These are phyloP conservation scores for Haematococcus lacustris DNA, from an alignment of 139 green algal genomes.

Conservation along the genomic window DNA sequence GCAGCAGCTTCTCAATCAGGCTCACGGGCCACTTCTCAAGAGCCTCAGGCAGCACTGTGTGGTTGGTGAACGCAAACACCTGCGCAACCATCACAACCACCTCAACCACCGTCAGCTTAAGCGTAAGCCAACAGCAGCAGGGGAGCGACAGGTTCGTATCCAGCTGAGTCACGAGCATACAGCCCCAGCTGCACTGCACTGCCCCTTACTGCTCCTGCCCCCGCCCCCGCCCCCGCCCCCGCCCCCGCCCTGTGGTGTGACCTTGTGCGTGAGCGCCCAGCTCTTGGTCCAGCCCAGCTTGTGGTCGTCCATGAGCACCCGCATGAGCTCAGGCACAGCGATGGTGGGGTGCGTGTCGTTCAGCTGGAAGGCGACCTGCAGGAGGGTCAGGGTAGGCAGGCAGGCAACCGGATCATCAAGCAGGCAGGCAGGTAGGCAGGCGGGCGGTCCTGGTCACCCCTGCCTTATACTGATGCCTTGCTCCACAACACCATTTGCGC, in stretches of 20 bases:
- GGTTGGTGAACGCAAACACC: conserved; percentile 97
- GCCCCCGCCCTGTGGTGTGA: no score
- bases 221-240: no score
- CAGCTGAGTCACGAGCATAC: background rate
- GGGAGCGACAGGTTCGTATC: no score
- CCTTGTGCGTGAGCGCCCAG: conserved; percentile 79
- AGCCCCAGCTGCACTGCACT: background rate
- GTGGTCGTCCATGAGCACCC: conserved; percentile 94
- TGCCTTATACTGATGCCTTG: no score
- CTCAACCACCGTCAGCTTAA: no score
- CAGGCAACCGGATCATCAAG: no score
- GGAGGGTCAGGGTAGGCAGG: no score
- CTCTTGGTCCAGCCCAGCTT: conserved; percentile 85
- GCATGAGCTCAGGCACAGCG: conserved; percentile 94
- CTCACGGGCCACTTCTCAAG: conserved; percentile 92
- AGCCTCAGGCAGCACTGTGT: conserved; percentile 97
- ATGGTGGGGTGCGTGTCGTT: conserved; percentile 98
- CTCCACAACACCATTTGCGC: no score
- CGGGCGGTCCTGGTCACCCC: no score
- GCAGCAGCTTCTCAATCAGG: conserved; percentile 93
- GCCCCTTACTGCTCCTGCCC: no score
- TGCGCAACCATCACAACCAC: no score
- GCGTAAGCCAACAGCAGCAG: background rate
- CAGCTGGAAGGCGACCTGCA: conserved; percentile 76
- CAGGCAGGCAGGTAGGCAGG: no score